Percentiles rank a stretch among this genome's conserved stretches.
phyloP scores from a whole-genome alignment of 495 filamentous ascomycete species.

The Penicillium goetzii region DNA sequence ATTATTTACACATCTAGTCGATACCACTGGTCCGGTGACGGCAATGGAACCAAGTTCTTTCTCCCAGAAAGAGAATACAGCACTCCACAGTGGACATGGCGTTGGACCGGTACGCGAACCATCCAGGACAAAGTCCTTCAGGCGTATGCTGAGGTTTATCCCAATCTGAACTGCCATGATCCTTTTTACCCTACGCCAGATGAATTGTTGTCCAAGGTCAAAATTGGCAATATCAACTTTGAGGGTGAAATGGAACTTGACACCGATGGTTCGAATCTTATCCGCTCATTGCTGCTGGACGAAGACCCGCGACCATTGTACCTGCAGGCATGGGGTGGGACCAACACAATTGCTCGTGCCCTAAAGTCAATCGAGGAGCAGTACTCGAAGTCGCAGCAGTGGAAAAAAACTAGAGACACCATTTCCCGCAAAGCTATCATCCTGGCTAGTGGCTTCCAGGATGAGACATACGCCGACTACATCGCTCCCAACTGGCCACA shows the following conservation, averaged over 20 bases:
- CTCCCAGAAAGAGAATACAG: background rate
- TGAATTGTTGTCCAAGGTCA: conserved; percentile 15
- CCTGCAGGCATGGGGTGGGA: conserved; percentile 42
- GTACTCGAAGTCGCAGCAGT: conserved; percentile 17
- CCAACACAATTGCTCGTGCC: conserved; percentile 44
- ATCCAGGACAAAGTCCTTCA: conserved; percentile 21
- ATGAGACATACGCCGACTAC: conserved; percentile 46
- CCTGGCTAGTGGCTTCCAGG: conserved; percentile 33
- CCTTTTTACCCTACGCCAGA: conserved; percentile 18
- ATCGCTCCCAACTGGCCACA: conserved; percentile 46
- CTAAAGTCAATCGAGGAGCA: conserved; percentile 35
- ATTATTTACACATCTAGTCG: conserved; percentile 25
- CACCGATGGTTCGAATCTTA: conserved; percentile 15
- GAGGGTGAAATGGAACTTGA: conserved; percentile 20
- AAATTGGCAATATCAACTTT: conserved; percentile 22
- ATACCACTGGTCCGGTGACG: conserved; percentile 21
- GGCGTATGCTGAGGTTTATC: conserved; percentile 19
- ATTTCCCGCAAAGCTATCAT: conserved; percentile 37
- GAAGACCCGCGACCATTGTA: conserved; percentile 15
- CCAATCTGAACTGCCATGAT: conserved; percentile 18
- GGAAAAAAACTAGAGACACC: conserved; percentile 24
- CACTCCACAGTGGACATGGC: conserved; percentile 11
- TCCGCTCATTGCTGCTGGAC: conserved; percentile 13
- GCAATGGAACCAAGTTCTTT: conserved; percentile 18
- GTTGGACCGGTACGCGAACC: conserved; percentile 20